Evolutionary conservation across 1,284 basidiomycete species (phyloP).

Genomic region (Macrocystidia cucumis): DNA sequence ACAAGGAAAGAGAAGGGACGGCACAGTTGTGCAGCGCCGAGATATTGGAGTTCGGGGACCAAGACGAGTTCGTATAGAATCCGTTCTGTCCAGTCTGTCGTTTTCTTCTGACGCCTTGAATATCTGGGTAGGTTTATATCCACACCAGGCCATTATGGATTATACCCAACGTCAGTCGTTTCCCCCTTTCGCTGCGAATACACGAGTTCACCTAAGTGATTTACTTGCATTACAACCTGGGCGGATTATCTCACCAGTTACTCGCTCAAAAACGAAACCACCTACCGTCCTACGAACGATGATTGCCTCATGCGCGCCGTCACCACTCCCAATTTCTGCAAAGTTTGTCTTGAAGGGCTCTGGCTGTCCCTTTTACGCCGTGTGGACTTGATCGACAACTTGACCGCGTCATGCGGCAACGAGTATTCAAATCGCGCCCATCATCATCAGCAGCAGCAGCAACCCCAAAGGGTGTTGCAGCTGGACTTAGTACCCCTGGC

Average conservation of each 20-base stretch:
- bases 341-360: constrained; percentile 66
- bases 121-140: constrained; percentile 19
- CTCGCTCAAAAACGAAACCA: constrained; percentile 50
- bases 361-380: constrained; percentile 57
- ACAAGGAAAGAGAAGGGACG: constrained; percentile 38
- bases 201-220: constrained; percentile 2
- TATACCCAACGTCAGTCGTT: constrained; percentile 65
- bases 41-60: constrained; percentile 68
- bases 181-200: too few relatives aligned
- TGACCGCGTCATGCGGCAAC: too few relatives aligned
- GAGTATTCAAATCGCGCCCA: constrained; percentile 21
- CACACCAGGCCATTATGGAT: constrained; percentile 53
- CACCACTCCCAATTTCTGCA: constrained; percentile 66
- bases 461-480: constrained; percentile 25
- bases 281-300: constrained; percentile 75
- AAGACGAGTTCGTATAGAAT: constrained; percentile 41
- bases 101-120: not conserved
- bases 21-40: constrained; percentile 76
- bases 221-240: constrained; percentile 1
- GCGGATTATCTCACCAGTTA: constrained; percentile 45
- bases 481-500: constrained; percentile 52
- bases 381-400: constrained; percentile 52
- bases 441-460: constrained; percentile 2
- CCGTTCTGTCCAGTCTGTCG: too few relatives aligned
- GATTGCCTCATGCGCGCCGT: constrained; percentile 81